A percentile compares a stretch with the other conserved stretches of the same genome.
phyloP scores from a whole-genome alignment of 139 green algal genomes.

The Chlamydomonas applanata region DNA sequence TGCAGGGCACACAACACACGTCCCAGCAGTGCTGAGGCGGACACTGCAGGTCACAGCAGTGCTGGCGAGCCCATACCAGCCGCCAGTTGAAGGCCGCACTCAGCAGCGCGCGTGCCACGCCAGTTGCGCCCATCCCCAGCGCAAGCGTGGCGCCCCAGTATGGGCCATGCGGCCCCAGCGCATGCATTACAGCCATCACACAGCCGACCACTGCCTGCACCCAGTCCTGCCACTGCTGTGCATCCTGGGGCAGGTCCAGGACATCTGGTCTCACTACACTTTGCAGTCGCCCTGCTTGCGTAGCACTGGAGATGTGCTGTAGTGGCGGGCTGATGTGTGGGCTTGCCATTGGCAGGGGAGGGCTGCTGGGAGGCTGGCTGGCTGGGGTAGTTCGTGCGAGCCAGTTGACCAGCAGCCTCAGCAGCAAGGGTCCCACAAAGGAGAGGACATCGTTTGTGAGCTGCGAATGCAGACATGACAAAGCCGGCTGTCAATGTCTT shows the following conservation, averaged over 20 bases:
- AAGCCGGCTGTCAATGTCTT: too few relatives aligned
- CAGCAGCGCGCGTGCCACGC: slow-evolving; percentile 46
- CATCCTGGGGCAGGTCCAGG: too few relatives aligned
- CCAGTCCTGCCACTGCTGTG: background rate
- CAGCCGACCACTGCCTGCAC: background rate
- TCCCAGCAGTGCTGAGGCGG: background rate
- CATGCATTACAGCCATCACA: background rate
- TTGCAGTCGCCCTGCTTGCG: background rate
- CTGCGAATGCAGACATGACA: slow-evolving; percentile 21
- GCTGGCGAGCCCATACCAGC: slow-evolving; percentile 19
- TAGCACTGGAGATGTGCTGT: background rate
- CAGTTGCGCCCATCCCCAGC: slow-evolving; percentile 5
- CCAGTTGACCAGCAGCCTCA: slow-evolving; percentile 71
- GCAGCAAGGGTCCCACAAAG: slow-evolving; percentile 73
- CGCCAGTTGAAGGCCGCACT: slow-evolving; percentile 71
- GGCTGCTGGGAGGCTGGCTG: background rate
- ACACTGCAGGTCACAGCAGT: background rate
- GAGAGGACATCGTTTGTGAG: slow-evolving; percentile 63
- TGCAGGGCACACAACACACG: background rate
- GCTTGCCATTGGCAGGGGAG: background rate
- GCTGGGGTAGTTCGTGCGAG: slow-evolving; percentile 26
- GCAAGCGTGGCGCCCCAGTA: slow-evolving; percentile 40
- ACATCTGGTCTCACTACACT: background rate
- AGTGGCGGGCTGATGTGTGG: background rate
- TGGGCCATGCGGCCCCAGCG: background rate